These are phyloP conservation scores for Capsicum chinense DNA, from an alignment of 257 asterid genomes.

Conservation along the genomic window DNA sequence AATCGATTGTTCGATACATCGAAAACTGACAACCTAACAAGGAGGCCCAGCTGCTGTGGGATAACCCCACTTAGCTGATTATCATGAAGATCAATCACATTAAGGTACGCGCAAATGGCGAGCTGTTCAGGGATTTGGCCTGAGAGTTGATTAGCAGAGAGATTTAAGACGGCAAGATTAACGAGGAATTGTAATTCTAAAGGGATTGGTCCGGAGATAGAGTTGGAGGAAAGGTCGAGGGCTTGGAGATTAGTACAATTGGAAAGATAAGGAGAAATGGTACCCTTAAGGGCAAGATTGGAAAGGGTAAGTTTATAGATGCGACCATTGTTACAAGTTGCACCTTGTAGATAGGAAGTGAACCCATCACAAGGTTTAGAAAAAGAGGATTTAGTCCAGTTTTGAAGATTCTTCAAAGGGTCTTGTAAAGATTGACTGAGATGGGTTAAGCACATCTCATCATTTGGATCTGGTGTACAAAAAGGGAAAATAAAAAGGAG, in stretches of 20 bases:
- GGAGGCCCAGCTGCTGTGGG: slow-evolving; percentile 80
- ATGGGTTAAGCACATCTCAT: slow-evolving; percentile 70
- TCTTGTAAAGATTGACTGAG: slow-evolving; percentile 69
- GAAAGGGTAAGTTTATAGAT: slow-evolving; percentile 82
- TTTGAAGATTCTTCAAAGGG: slow-evolving; percentile 64
- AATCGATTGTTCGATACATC: slow-evolving; percentile 75
- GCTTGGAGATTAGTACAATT: slow-evolving; percentile 91
- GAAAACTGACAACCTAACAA: slow-evolving; percentile 70
- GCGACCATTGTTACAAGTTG: slow-evolving; percentile 95
- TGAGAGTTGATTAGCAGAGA: slow-evolving; percentile 72
- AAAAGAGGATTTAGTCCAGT: slow-evolving; percentile 74
- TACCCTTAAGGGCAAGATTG: slow-evolving; percentile 65
- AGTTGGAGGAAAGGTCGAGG: slow-evolving; percentile 85
- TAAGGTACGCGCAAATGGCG: slow-evolving; percentile 80
- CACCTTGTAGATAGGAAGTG: slow-evolving; percentile 76
- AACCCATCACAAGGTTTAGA: slow-evolving; percentile 78
- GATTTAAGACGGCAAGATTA: slow-evolving; percentile 82
- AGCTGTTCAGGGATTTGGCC: slow-evolving; percentile 72
- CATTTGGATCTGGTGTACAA: slow-evolving; percentile 75
- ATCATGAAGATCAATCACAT: slow-evolving; percentile 87
- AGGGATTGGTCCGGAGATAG: slow-evolving; percentile 77
- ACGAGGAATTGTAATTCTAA: slow-evolving; percentile 68
- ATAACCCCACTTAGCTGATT: slow-evolving; percentile 68
- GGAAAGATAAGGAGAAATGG: slow-evolving; percentile 85
- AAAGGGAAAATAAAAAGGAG: slow-evolving; percentile 47